Percentiles rank a stretch among this genome's conserved stretches.
Evolutionary conservation across 1,139 yeast species (phyloP).

Genomic region (Geotrichum phurueaensis): DNA sequence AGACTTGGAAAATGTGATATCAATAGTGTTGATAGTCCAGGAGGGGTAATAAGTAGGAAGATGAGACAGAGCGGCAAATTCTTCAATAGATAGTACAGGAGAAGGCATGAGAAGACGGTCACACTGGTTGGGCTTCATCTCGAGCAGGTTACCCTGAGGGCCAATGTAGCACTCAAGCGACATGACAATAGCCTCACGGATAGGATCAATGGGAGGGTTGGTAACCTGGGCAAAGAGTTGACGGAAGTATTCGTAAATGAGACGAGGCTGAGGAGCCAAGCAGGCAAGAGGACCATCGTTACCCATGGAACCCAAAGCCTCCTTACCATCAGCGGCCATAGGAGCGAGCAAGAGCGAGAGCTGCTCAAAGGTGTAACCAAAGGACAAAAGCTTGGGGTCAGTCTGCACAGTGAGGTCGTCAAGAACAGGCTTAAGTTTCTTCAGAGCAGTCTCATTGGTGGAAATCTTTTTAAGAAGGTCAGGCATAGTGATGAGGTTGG

Average conservation of each 20-base stretch:
- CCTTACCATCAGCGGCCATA: conserved; percentile 89
- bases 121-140: conserved; percentile 88
- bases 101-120: conserved; percentile 76
- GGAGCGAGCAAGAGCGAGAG: conserved; percentile 78
- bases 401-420: conserved; percentile 49
- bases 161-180: conserved; percentile 94
- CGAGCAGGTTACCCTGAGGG: conserved; percentile 92
- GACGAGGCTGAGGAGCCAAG: conserved; percentile 84
- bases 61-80: conserved; percentile 66
- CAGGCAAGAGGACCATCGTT: conserved; percentile 97
- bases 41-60: conserved; percentile 72
- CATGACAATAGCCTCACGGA: conserved; percentile 95
- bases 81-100: conserved; percentile 71
- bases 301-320: conserved; percentile 97
- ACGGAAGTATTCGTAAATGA: conserved; percentile 89
- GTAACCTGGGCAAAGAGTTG: conserved; percentile 97
- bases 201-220: conserved; percentile 97
- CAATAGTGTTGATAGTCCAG: conserved; percentile 79
- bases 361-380: conserved; percentile 92
- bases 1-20: conserved; percentile 78
- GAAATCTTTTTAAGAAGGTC: conserved; percentile 60
- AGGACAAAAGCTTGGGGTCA: conserved; percentile 79
- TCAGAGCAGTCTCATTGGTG: conserved; percentile 41
- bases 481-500: conserved; percentile 76
- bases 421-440: conserved; percentile 31